A percentile compares a stretch with the other conserved stretches of the same genome.
phyloP scores from a whole-genome alignment of 1,284 basidiomycete species.

The Volvariella surrecta region DNA sequence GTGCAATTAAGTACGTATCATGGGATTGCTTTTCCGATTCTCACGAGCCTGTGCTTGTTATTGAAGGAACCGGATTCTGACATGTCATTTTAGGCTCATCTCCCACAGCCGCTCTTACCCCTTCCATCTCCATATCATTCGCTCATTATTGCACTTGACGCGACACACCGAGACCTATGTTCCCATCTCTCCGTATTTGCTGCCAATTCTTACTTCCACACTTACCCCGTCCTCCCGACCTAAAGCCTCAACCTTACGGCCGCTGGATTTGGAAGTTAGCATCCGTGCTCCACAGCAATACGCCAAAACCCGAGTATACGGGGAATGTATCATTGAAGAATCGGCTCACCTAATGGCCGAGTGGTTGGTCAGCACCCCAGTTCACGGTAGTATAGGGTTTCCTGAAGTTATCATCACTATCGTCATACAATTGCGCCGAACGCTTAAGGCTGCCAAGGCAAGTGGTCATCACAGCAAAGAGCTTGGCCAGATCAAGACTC shows the following conservation, averaged over 20 bases:
- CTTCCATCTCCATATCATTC: constrained; percentile 39
- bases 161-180: constrained; percentile 83
- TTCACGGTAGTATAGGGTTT: constrained; percentile 83
- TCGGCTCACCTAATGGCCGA: constrained; percentile 73
- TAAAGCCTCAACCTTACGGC: constrained; percentile 84
- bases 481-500: constrained; percentile 51
- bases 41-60: too few species aligned
- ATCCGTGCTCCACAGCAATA: constrained; percentile 89
- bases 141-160: constrained; percentile 39
- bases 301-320: constrained; percentile 82
- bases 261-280: constrained; percentile 82
- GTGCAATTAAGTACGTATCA: constrained; percentile 74
- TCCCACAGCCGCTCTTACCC: constrained; percentile 41
- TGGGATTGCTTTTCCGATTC: too few species aligned
- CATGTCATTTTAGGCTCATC: constrained; percentile 53
- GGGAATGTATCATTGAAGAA: constrained; percentile 82
- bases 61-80: constrained; percentile 6
- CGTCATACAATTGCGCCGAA: constrained; percentile 59
- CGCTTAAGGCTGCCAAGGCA: constrained; percentile 53
- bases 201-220: constrained; percentile 80
- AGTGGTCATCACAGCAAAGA: constrained; percentile 40
- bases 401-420: constrained; percentile 91
- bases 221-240: constrained; percentile 68
- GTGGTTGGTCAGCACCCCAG: constrained; percentile 56
- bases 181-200: constrained; percentile 80